Percentiles rank a stretch among this genome's conserved stretches.
Conservation (phyloP, 345 rosid species). For the Gossypium sturtianum region DNA sequence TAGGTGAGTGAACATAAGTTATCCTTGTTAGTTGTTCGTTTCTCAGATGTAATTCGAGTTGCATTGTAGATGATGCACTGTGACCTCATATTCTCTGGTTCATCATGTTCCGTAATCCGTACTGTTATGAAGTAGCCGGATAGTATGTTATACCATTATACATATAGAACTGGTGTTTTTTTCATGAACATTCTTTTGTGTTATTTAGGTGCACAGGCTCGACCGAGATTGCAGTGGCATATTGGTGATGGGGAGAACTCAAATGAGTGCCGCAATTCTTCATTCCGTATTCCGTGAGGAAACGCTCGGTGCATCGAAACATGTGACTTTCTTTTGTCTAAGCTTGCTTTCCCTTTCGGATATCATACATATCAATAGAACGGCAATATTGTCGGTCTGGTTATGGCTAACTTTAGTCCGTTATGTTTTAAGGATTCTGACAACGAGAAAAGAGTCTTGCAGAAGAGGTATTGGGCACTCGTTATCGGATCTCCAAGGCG, state of each 20-base stretch:
- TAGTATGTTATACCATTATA: not conserved
- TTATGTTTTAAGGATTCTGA: slow-evolving; percentile 38
- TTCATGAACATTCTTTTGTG: not conserved
- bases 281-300: slow-evolving; percentile 88
- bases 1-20: slow-evolving; percentile 51
- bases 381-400: not conserved
- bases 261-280: slow-evolving; percentile 60
- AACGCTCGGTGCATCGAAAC: slow-evolving; percentile 61
- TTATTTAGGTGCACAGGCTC: slow-evolving; percentile 81
- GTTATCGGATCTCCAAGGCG: slow-evolving; percentile 74
- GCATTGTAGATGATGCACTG: not conserved
- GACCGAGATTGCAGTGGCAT: slow-evolving; percentile 93
- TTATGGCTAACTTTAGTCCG: not conserved
- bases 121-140: not conserved
- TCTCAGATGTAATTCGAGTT: not conserved
- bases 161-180: not conserved
- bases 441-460: slow-evolving; percentile 42
- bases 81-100: not conserved
- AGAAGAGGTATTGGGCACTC: slow-evolving; percentile 75
- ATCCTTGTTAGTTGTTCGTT: not conserved
- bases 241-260: slow-evolving; percentile 93
- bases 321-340: slow-evolving; percentile 29
- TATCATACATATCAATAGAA: slow-evolving; percentile 1
- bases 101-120: not conserved
- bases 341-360: not conserved